Conservation (phyloP, 2,329 filamentous ascomycete species). For the Trichoderma koningiopsis region DNA sequence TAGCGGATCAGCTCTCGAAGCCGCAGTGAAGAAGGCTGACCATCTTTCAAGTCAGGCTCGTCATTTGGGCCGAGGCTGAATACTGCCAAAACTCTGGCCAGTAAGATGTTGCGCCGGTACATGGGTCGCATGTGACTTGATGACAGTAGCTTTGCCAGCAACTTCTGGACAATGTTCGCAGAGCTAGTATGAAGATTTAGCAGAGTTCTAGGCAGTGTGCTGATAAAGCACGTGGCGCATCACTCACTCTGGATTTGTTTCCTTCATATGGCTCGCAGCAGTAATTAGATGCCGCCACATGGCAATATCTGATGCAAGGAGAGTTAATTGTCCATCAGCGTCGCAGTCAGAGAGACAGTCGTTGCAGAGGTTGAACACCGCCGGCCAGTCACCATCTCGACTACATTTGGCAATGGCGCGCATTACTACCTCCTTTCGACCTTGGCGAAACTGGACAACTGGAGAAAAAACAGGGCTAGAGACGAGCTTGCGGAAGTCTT, state of each 20-base stretch:
- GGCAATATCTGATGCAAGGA: conserved; percentile 50
- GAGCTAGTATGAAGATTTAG: conserved; percentile 25
- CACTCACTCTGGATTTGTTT: conserved; percentile 40
- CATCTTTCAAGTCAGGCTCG: conserved; percentile 35
- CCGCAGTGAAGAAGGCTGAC: conserved; percentile 36
- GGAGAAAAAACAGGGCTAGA: conserved; percentile 46
- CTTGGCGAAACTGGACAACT: conserved; percentile 47
- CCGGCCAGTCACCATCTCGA: conserved; percentile 45
- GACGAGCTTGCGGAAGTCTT: conserved; percentile 46
- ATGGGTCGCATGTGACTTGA: conserved; percentile 40
- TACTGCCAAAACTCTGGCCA: conserved; percentile 43
- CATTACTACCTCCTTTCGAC: conserved; percentile 51
- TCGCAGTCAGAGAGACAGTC: conserved; percentile 46
- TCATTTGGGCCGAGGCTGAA: conserved; percentile 40
- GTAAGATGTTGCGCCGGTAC: conserved; percentile 43
- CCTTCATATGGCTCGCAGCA: conserved; percentile 41
- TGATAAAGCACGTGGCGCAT: neutral
- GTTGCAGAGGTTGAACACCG: conserved; percentile 48
- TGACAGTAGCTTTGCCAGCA: conserved; percentile 38
- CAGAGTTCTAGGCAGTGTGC: too few species aligned
- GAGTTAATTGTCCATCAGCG: conserved; percentile 41
- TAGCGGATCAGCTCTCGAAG: conserved; percentile 42
- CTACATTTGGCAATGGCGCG: conserved; percentile 45
- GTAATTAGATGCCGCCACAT: conserved; percentile 46
- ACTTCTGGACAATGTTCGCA: conserved; percentile 32